Percentiles rank a stretch among this genome's conserved stretches.
Conservation (phyloP, 1,284 basidiomycete species). For the Mycena citricolor region DNA sequence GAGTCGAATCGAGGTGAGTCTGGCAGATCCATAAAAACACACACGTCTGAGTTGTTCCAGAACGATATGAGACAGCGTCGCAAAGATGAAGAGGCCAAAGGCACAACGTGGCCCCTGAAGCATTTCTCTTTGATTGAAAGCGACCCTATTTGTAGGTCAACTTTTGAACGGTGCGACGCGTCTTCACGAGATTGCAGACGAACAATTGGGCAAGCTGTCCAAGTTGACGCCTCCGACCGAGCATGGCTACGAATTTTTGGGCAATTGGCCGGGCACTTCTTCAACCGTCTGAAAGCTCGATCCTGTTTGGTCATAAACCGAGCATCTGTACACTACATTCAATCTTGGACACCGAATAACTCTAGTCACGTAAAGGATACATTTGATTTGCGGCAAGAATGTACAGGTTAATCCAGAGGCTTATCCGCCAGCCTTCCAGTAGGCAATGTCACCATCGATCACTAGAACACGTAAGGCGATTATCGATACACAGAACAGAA, state of each 20-base stretch:
- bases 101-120: slow-evolving; percentile 73
- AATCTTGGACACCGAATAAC: slow-evolving; percentile 8
- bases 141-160: slow-evolving; percentile 68
- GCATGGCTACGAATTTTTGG: slow-evolving; percentile 64
- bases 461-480: slow-evolving; percentile 41
- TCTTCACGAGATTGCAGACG: slow-evolving; percentile 43
- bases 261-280: slow-evolving; percentile 52
- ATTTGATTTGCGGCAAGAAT: slow-evolving; percentile 14
- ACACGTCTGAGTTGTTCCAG: slow-evolving; percentile 42
- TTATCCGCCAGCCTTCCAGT: slow-evolving; percentile 76
- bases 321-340: slow-evolving; percentile 6
- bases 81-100: slow-evolving; percentile 78
- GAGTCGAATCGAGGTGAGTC: slow-evolving; percentile 82
- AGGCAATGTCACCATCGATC: slow-evolving; percentile 82
- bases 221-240: slow-evolving; percentile 61
- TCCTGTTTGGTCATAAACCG: too few relatives aligned
- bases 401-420: slow-evolving; percentile 9
- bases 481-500: slow-evolving; percentile 6
- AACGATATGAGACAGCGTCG: slow-evolving; percentile 91
- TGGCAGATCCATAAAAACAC: too few relatives aligned
- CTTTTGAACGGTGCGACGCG: slow-evolving; percentile 1
- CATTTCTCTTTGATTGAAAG: slow-evolving; percentile 71
- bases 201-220: slow-evolving; percentile 55
- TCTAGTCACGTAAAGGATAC: slow-evolving; percentile 11
- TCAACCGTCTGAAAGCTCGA: too few relatives aligned